These are phyloP conservation scores for Blastobotrys apis DNA, from an alignment of 1,139 yeast species.

Conservation along the genomic window DNA sequence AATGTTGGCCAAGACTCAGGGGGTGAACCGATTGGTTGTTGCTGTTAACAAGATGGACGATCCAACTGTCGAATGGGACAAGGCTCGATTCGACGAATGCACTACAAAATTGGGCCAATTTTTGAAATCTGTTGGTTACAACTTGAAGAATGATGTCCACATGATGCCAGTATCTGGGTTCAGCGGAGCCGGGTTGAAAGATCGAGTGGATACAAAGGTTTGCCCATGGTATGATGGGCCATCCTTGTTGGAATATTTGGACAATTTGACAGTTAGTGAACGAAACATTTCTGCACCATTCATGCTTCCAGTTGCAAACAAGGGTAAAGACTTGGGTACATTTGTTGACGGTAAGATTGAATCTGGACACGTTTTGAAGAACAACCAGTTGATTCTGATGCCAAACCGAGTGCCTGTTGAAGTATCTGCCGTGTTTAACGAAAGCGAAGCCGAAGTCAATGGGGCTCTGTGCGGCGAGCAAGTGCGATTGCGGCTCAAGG, in stretches of 20 bases:
- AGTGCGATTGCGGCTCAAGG: slow-evolving; percentile 86
- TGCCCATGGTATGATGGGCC: slow-evolving; percentile 97
- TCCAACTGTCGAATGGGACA: slow-evolving; percentile 92
- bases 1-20: slow-evolving; percentile 93
- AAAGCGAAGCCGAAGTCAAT: slow-evolving; percentile 92
- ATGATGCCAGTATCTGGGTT: slow-evolving; percentile 98
- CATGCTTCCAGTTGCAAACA: slow-evolving; percentile 92
- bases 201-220: slow-evolving; percentile 60
- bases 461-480: slow-evolving; percentile 95
- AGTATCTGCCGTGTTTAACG: slow-evolving; percentile 82
- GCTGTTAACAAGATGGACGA: slow-evolving; percentile 99
- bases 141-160: slow-evolving; percentile 70
- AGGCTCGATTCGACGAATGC: slow-evolving; percentile 96
- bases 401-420: slow-evolving; percentile 84
- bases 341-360: slow-evolving; percentile 97
- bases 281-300: slow-evolving; percentile 92
- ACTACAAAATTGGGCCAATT: slow-evolving; percentile 70
- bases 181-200: slow-evolving; percentile 96
- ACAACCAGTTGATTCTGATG: slow-evolving; percentile 74
- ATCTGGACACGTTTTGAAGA: slow-evolving; percentile 86
- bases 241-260: slow-evolving; percentile 82
- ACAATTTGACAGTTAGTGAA: slow-evolving; percentile 71
- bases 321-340: slow-evolving; percentile 95
- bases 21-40: slow-evolving; percentile 88
- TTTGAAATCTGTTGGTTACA: slow-evolving; percentile 88